Base-by-base conservation (phyloP, 805 yeast genomes). In the Saccharomycopsis sp. region DNA sequence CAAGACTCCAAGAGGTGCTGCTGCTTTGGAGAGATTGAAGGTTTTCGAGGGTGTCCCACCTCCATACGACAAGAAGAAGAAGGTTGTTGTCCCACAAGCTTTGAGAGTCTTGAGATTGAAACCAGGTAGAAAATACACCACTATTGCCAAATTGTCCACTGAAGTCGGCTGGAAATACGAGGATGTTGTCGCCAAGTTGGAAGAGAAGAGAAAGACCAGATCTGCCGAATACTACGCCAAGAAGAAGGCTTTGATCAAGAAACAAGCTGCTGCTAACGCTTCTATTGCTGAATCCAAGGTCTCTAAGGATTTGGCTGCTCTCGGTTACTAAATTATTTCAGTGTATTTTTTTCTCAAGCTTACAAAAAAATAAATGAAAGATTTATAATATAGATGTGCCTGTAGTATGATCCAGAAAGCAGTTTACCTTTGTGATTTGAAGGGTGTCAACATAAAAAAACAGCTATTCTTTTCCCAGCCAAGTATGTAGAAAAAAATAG, bases 81-180 rank as follows among this genome's bases (percentile, higher is more conserved):
- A 97, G 79, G 97, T 91, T 75, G 99, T 94, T 70, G 99, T 94
- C 75, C 99, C 99, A 77, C 97, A 90, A 83, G 99, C 99, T 74
- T 84, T 94, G 75, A 90, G 99, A 83, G 97, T 94, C 70, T 84
- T 94, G 78, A 91, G 99, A 86, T 88, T 94, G 80, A 91, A 91
- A 83, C 98, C 91, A 78, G 99, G 99, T 79, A 91, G 99, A 88
- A 94, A 94, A 83, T 94, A 87, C 96, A 89, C 97, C 80, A 90
- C 97, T 67, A 89, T 94, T 71, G 96, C 96, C 77, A 91, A 94
- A 78, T 85, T 94, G 77, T 87, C 97, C 68, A 79, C 94, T 71
- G 85, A 97, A 73, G 97, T 94, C 70, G 99, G 99, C 78, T 94
- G 99, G 99, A 94, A 91, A 82, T 94, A 94, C 96, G 96, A 91